These are phyloP conservation scores for Marvania coccoides DNA, from an alignment of 139 green algal genomes.

Conservation along the genomic window DNA sequence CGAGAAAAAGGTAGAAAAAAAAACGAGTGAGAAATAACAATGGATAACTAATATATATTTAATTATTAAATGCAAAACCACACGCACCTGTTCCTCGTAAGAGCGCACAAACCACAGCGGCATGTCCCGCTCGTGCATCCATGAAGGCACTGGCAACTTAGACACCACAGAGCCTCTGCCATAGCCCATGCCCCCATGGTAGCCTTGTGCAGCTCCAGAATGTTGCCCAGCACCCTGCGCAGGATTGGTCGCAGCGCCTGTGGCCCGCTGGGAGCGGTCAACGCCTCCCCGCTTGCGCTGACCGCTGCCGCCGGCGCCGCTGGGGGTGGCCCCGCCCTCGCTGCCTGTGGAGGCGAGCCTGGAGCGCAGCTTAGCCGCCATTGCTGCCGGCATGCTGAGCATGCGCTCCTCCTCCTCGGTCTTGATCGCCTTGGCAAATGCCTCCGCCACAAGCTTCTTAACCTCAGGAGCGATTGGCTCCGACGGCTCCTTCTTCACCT, in stretches of 20 bases:
- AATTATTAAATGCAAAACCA: not conserved
- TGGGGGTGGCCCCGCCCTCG: conserved; percentile 2
- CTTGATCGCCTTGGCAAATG: not conserved
- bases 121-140: conserved; percentile 34
- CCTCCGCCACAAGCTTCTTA: not conserved
- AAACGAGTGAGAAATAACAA: not conserved
- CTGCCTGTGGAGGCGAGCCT: not conserved
- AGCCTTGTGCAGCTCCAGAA: too few species aligned
- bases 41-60: not conserved
- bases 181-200: too few species aligned
- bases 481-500: too few species aligned
- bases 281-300: not conserved
- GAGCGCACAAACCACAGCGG: conserved; percentile 41
- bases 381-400: not conserved
- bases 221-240: too few species aligned
- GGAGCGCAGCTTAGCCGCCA: conserved; percentile 17
- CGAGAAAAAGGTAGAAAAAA: not conserved
- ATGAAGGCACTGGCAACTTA: conserved; percentile 16
- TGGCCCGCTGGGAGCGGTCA: too few species aligned
- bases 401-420: not conserved
- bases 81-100: conserved; percentile 35
- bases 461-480: too few species aligned
- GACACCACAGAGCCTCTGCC: too few species aligned
- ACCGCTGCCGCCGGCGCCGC: not conserved
- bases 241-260: too few species aligned